A percentile compares a stretch with the other conserved stretches of the same genome.
Evolutionary conservation across 177 flowering plant genomes (phyloP).

Genomic region (Vitis hybrid): DNA sequence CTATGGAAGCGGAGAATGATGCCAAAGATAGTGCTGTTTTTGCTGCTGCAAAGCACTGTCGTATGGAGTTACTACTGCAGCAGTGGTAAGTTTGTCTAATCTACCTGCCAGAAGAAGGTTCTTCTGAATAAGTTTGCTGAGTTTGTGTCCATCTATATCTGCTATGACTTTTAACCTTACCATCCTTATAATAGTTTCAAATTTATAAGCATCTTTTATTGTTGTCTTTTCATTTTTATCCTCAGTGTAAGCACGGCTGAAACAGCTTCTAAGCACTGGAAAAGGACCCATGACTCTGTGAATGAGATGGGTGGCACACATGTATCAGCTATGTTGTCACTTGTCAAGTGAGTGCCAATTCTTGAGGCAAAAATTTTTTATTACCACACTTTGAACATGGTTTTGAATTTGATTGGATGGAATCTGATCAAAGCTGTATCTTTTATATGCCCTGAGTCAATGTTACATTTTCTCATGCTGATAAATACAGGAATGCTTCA

Average conservation of each 20-base stretch:
- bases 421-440: neutral
- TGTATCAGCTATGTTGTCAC: constrained; percentile 36
- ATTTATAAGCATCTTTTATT: neutral
- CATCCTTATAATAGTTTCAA: too few relatives aligned
- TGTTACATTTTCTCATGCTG: too few relatives aligned
- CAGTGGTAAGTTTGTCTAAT: constrained; percentile 44
- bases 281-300: constrained; percentile 51
- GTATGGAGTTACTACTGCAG: constrained; percentile 82
- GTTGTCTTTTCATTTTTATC: neutral
- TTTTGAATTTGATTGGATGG: neutral
- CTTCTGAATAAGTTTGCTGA: neutral
- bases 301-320: constrained; percentile 58
- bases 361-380: neutral
- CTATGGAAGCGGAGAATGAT: constrained; percentile 62
- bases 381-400: too few relatives aligned
- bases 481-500: constrained; percentile 45
- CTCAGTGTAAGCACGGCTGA: constrained; percentile 58
- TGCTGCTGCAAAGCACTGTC: constrained; percentile 93
- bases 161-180: neutral
- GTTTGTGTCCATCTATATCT: neutral
- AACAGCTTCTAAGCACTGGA: constrained; percentile 59
- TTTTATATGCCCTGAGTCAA: neutral
- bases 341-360: constrained; percentile 56
- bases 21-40: constrained; percentile 68
- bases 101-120: constrained; percentile 33